phyloP scores from a whole-genome alignment of 257 asterid genomes.

The Nicotiana paniculata region DNA sequence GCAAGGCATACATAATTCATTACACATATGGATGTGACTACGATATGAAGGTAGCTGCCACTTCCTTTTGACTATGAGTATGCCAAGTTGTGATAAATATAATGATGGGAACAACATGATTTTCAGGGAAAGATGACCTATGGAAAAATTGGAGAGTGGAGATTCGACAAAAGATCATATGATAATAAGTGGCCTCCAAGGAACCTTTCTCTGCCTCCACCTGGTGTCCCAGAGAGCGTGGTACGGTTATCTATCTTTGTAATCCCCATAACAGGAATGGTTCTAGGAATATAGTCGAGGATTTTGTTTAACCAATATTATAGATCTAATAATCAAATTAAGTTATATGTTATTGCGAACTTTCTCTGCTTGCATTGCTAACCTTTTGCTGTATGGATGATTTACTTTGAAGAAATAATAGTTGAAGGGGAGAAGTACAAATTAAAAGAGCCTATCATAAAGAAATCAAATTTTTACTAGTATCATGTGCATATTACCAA shows the following conservation, averaged over 20 bases:
- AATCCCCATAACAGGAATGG: neutral
- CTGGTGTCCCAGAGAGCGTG: conserved; percentile 95
- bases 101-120: conserved; percentile 3
- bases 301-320: neutral
- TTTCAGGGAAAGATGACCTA: conserved; percentile 71
- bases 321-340: neutral
- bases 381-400: neutral
- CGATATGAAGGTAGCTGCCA: conserved; percentile 58
- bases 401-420: neutral
- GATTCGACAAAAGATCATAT: conserved; percentile 90
- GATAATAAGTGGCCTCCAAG: conserved; percentile 61
- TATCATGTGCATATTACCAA: neutral
- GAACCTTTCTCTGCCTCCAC: conserved; percentile 83
- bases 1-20: conserved; percentile 76
- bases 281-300: neutral
- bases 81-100: neutral
- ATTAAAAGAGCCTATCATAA: neutral
- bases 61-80: neutral
- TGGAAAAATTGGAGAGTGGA: conserved; percentile 97
- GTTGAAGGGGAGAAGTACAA: neutral
- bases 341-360: neutral
- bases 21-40: conserved; percentile 94
- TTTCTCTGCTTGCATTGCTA: neutral
- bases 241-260: conserved; percentile 31
- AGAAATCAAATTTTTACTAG: neutral